Percentiles rank a stretch among this genome's conserved stretches.
Conservation (phyloP, 2,329 filamentous ascomycete species). For the Zymoseptoria crescenta region DNA sequence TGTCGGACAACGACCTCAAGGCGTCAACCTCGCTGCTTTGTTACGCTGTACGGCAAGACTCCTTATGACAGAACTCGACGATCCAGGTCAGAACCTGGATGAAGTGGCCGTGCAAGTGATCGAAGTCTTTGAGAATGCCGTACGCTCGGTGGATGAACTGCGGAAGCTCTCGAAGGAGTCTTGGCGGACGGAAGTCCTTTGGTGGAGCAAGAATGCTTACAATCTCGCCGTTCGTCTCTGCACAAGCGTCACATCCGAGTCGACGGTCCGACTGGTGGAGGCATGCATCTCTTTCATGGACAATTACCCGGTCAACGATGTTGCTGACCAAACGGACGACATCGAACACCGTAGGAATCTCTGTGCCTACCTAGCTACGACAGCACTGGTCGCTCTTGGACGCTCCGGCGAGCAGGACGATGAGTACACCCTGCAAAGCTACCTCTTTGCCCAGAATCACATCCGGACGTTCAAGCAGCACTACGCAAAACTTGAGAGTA, state of each 20-base stretch:
- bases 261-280: conserved; percentile 49
- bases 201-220: conserved; percentile 78
- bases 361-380: conserved; percentile 59
- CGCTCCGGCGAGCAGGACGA: conserved; percentile 36
- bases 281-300: conserved; percentile 33
- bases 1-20: conserved; percentile 46
- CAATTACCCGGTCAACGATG: conserved; percentile 13
- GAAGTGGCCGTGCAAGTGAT: conserved; percentile 45
- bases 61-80: conserved; percentile 37
- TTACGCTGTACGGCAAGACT: conserved; percentile 50
- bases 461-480: conserved; percentile 46
- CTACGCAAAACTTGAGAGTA: conserved; percentile 31
- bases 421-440: conserved; percentile 51
- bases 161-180: conserved; percentile 32
- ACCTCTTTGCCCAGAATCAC: conserved; percentile 54
- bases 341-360: conserved; percentile 54
- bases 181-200: conserved; percentile 60
- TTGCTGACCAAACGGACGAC: conserved; percentile 9
- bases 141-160: conserved; percentile 37
- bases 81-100: conserved; percentile 22
- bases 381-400: conserved; percentile 41
- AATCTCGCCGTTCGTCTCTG: conserved; percentile 62
- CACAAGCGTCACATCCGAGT: conserved; percentile 48
- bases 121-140: conserved; percentile 45
- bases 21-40: conserved; percentile 55